phyloP scores from a whole-genome alignment of 2,329 filamentous ascomycete species.

The Triangularia verruculosa region DNA sequence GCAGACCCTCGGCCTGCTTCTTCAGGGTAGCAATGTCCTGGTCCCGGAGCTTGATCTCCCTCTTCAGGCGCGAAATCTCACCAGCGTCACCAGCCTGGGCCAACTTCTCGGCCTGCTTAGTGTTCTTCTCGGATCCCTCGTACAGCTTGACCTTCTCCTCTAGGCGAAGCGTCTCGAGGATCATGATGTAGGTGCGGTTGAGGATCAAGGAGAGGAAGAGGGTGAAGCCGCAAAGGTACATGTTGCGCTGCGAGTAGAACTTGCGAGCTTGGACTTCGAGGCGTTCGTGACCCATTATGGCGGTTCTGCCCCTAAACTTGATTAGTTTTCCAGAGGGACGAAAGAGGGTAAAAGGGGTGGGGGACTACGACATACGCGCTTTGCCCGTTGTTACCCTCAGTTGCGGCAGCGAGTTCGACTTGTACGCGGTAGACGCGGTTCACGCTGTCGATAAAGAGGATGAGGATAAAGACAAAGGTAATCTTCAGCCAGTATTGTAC shows the following conservation, averaged over 20 bases:
- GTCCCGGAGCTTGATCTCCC: conserved; percentile 75
- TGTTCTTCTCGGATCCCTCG: conserved; percentile 60
- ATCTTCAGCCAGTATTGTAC: conserved; percentile 98
- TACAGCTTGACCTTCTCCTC: conserved; percentile 87
- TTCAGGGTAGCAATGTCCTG: conserved; percentile 81
- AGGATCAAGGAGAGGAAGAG: conserved; percentile 97
- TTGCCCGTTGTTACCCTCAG: conserved; percentile 52
- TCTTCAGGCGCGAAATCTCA: conserved; percentile 67
- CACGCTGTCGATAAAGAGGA: conserved; percentile 96
- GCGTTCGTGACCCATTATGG: conserved; percentile 84
- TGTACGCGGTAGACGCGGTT: conserved; percentile 95
- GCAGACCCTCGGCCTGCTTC: conserved; percentile 85
- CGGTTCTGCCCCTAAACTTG: conserved; percentile 39
- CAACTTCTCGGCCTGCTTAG: conserved; percentile 70
- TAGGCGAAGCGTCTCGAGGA: conserved; percentile 83
- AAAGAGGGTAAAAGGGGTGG: neutral
- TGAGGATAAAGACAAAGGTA: conserved; percentile 97
- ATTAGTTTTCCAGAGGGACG: neutral
- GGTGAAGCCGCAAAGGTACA: conserved; percentile 99
- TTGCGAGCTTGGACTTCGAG: conserved; percentile 99
- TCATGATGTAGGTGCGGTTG: conserved; percentile 98
- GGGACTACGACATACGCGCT: conserved; percentile 43
- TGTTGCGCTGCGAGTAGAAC: conserved; percentile 99
- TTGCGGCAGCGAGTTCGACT: conserved; percentile 73
- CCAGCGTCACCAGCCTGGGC: conserved; percentile 69